Conservation (phyloP, 192 early-diverging fungal genomes). For the Backusella liffmaniae region DNA sequence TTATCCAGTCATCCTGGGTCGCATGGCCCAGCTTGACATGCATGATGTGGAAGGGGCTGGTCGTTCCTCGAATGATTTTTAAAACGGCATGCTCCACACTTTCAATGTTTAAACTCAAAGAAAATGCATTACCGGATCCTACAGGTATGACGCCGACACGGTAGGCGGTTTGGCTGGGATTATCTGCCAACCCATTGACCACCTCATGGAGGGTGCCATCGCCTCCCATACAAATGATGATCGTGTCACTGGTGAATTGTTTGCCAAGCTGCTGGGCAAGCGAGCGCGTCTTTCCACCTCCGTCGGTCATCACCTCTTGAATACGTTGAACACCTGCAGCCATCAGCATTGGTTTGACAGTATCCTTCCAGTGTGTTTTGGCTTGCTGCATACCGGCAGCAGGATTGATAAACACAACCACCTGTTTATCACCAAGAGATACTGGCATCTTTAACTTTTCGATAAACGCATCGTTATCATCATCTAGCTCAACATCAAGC, state of each 20-base stretch:
- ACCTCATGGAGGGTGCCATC: slow-evolving; percentile 53
- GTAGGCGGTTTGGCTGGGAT: slow-evolving; percentile 8
- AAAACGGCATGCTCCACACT: slow-evolving; percentile 36
- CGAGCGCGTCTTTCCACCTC: slow-evolving; percentile 21
- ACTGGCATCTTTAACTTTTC: not conserved
- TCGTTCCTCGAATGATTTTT: slow-evolving; percentile 33
- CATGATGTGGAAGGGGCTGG: slow-evolving; percentile 32
- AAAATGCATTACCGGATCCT: slow-evolving; percentile 51
- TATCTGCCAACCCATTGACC: slow-evolving; percentile 45
- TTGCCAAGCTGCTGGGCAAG: slow-evolving; percentile 35
- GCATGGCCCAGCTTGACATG: slow-evolving; percentile 30
- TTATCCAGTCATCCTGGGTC: slow-evolving; percentile 25
- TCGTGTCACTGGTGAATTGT: slow-evolving; percentile 13
- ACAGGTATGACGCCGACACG: slow-evolving; percentile 42
- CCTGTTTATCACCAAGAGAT: not conserved
- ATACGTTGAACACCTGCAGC: slow-evolving; percentile 23
- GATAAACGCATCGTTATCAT: not conserved
- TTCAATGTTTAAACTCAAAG: slow-evolving; percentile 36
- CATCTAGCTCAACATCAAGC: not conserved
- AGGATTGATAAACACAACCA: slow-evolving; percentile 42
- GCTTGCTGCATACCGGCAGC: slow-evolving; percentile 33
- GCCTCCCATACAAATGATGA: slow-evolving; percentile 47
- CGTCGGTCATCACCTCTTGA: slow-evolving; percentile 20
- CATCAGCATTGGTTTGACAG: slow-evolving; percentile 40
- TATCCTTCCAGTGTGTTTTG: slow-evolving; percentile 24